Evolutionary conservation across 2,329 filamentous ascomycete species (phyloP).

Genomic region (Venturia pyrina): DNA sequence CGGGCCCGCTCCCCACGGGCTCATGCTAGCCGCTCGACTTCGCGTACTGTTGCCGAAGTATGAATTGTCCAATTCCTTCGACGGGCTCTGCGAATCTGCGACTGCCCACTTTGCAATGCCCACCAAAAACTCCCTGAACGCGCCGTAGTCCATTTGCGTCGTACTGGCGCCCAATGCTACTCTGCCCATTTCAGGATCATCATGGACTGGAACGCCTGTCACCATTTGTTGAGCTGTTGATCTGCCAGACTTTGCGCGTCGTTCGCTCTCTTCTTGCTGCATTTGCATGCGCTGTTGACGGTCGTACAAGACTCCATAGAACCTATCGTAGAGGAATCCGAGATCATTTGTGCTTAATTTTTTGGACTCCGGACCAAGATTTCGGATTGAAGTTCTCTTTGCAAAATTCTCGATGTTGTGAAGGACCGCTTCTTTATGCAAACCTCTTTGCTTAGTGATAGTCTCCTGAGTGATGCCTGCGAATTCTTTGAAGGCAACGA

Average conservation of each 20-base stretch:
- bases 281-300: conserved; percentile 73
- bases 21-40: conserved; percentile 31
- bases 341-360: conserved; percentile 76
- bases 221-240: conserved; percentile 42
- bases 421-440: conserved; percentile 88
- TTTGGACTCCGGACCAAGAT: conserved; percentile 93
- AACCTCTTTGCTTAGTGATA: conserved; percentile 77
- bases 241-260: conserved; percentile 56
- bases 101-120: conserved; percentile 86
- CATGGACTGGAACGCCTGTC: conserved; percentile 35
- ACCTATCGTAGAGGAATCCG: conserved; percentile 83
- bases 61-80: conserved; percentile 38
- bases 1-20: conserved; percentile 50
- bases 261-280: conserved; percentile 54
- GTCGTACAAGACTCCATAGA: conserved; percentile 87
- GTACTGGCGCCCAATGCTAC: conserved; percentile 84
- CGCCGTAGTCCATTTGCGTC: conserved; percentile 93
- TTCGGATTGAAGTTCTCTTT: conserved; percentile 91
- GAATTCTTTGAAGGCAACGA: conserved; percentile 98
- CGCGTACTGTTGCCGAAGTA: conserved; percentile 43
- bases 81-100: conserved; percentile 65
- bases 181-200: conserved; percentile 65
- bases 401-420: conserved; percentile 96
- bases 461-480: conserved; percentile 88
- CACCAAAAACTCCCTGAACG: conserved; percentile 87